phyloP scores from a whole-genome alignment of 78 protist species.

The Dictyostelium purpureum region DNA sequence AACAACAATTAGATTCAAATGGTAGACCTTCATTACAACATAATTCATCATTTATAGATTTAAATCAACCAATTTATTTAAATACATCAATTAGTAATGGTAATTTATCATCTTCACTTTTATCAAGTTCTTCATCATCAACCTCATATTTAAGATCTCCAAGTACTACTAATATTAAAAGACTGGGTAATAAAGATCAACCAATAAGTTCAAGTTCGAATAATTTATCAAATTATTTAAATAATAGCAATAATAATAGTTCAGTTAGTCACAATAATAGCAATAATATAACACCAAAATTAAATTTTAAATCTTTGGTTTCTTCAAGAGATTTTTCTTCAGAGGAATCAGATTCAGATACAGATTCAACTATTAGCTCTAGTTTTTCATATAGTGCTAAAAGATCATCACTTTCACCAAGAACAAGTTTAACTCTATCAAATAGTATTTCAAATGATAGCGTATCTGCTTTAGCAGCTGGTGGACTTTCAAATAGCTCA shows the following conservation, averaged over 20 bases:
- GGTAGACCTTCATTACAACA: background rate
- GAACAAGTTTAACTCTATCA: constrained; percentile 40
- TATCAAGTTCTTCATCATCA: background rate
- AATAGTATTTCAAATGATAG: constrained; percentile 23
- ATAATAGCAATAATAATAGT: background rate
- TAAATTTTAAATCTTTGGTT: background rate
- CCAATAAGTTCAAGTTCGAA: background rate
- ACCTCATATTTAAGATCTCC: background rate
- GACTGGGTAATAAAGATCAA: background rate
- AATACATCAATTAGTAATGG: background rate
- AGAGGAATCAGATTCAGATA: constrained; percentile 53
- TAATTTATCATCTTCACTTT: background rate
- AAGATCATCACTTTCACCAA: constrained; percentile 57
- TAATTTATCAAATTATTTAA: background rate
- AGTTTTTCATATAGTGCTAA: background rate
- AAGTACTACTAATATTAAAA: background rate
- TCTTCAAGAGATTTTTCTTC: constrained; percentile 34
- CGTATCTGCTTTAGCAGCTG: background rate
- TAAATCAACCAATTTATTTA: background rate
- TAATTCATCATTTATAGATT: background rate
- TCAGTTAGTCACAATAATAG: too few species aligned
- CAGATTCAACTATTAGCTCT: constrained; percentile 30
- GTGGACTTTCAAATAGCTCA: background rate
- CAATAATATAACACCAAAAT: background rate
- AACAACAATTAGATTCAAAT: background rate